Evolutionary conservation across 83 land plant species (phyloP).

Genomic region (Picea engelmannii): DNA sequence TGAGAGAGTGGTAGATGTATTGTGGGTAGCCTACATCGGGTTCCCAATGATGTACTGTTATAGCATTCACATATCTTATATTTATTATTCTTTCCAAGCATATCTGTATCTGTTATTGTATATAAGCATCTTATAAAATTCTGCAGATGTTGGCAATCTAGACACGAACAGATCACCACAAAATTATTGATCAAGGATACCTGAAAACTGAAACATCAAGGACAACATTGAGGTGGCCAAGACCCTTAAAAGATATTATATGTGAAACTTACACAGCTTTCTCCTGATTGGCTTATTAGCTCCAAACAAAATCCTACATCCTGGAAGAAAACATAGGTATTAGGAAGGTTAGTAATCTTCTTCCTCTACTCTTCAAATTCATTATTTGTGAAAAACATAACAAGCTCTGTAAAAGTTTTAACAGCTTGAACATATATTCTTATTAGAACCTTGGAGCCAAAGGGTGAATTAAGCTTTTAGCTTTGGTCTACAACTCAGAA

Average conservation of each 20-base stretch:
- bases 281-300: constrained; percentile 48
- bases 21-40: too few species aligned
- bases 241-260: not conserved
- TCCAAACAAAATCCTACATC: constrained; percentile 98
- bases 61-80: too few species aligned
- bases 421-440: not conserved
- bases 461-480: too few species aligned
- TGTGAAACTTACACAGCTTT: constrained; percentile 40
- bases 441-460: not conserved
- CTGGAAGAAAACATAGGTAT: constrained; percentile 36
- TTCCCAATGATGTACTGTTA: too few species aligned
- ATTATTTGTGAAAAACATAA: not conserved
- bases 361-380: not conserved
- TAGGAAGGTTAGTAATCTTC: not conserved
- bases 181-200: not conserved
- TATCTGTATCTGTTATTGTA: too few species aligned
- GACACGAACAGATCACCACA: not conserved
- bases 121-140: too few species aligned
- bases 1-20: too few species aligned
- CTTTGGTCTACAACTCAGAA: too few species aligned
- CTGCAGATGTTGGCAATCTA: not conserved
- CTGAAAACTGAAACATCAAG: not conserved
- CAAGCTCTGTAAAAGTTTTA: not conserved
- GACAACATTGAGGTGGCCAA: not conserved
- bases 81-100: too few species aligned